Base-by-base conservation (phyloP, 495 filamentous ascomycete species). In the Chaetomidium leptoderma region DNA sequence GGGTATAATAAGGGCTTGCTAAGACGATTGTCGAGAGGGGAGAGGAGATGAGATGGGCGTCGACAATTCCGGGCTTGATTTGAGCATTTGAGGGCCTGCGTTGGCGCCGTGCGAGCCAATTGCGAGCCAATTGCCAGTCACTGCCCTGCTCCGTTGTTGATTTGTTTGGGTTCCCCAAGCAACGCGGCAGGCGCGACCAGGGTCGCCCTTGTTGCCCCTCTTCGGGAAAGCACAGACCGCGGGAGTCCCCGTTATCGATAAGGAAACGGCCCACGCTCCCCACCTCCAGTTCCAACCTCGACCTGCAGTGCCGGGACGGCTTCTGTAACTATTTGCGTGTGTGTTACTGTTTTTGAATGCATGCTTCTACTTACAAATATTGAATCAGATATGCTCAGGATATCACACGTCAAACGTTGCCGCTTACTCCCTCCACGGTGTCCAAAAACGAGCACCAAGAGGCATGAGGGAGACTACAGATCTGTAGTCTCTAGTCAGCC, bases 101-200 rank as follows among this genome's bases (percentile, higher is more conserved):
- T 42, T 66, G 61, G 67, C 67, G 55, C 63, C 46, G 50, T 54
- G 37, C 40, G 43, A 45, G 47, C 67, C 63, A 68, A 64, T 66
- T 54, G 37, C 40, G 43, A 45, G 47, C 67, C 63, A 68, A 64
- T 66, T 64, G 63, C 55, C 42, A 23, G 35, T 14, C 23, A 48
- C 23, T 57, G 57, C 55, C 53, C 26, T 24, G 23, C 16, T 7
- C n/a, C 44, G 32, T 68, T 68, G 63, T 68, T 68, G 61, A 64
- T 66, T n/a, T 64, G 59, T 60, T 58, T 58, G 40, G 59, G 58
- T 66, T 55, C 46, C 64, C 64, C 27, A n/a, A 56, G 65, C 65
- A 70, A 70, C 67, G 51, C 33, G 47, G 30, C 16, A 29, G 16
- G 7, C 53, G 60, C 58, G 60, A 63, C 65, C 39, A 45, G 65